Evolutionary conservation across 1,284 basidiomycete species (phyloP).

Genomic region (Neonothopanus nambi): DNA sequence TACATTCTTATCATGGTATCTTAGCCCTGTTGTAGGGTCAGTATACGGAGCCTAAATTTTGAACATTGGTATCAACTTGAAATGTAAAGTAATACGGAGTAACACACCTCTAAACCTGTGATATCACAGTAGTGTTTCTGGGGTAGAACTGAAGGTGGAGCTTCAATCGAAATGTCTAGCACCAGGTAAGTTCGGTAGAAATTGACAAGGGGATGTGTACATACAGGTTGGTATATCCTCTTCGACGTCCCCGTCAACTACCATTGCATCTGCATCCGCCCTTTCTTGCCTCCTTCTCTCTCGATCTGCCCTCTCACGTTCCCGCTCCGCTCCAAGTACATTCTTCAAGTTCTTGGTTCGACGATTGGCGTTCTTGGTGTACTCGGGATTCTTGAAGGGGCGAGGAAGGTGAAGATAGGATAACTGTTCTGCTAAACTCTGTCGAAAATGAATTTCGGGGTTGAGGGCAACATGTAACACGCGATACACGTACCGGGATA

Average conservation of each 20-base stretch:
- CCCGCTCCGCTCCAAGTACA: slow-evolving; percentile 72
- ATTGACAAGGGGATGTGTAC: slow-evolving; percentile 24
- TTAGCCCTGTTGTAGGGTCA: slow-evolving; percentile 77
- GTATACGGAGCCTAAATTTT: slow-evolving; percentile 74
- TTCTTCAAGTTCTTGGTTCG: slow-evolving; percentile 77
- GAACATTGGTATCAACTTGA: background rate
- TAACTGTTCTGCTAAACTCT: slow-evolving; percentile 59
- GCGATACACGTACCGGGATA: slow-evolving; percentile 34
- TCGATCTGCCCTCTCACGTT: slow-evolving; percentile 65
- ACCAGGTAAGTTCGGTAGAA: background rate
- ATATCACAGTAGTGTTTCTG: slow-evolving; percentile 85
- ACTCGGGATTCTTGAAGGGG: slow-evolving; percentile 74
- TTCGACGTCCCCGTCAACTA: slow-evolving; percentile 43
- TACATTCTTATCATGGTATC: slow-evolving; percentile 85
- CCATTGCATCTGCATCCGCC: slow-evolving; percentile 32
- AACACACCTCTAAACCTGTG: slow-evolving; percentile 75
- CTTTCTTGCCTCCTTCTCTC: slow-evolving; percentile 52
- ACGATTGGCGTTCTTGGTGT: slow-evolving; percentile 66
- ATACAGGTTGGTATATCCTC: slow-evolving; percentile 71
- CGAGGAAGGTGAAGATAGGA: slow-evolving; percentile 67
- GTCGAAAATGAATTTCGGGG: background rate
- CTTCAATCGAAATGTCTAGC: slow-evolving; percentile 80
- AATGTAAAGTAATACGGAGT: background rate
- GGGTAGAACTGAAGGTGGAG: slow-evolving; percentile 80
- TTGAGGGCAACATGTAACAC: background rate